phyloP scores from a whole-genome alignment of 495 filamentous ascomycete species.

The Aspergillus leporis region DNA sequence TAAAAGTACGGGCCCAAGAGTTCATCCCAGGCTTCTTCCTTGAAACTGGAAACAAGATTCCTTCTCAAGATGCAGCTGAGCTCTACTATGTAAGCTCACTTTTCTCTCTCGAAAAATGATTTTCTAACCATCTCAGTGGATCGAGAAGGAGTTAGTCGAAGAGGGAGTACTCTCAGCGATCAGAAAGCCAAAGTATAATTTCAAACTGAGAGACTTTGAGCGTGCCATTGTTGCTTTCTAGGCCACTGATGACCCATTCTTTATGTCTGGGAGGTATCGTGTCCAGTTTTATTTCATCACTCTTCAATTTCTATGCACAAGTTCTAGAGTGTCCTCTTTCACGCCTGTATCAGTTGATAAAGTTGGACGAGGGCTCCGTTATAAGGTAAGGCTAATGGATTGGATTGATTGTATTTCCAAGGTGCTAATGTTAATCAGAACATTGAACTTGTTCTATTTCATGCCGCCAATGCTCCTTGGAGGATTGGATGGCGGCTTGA shows the following conservation, averaged over 20 bases:
- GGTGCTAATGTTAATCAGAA: constrained; percentile 2
- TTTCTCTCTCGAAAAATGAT: constrained; percentile 1
- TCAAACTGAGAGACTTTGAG: constrained; percentile 8
- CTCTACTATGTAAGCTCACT: constrained; percentile 10
- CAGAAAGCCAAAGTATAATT: constrained; percentile 10
- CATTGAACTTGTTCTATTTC: constrained; percentile 13
- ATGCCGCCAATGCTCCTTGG: constrained; percentile 5
- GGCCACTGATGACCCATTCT: constrained; percentile 3
- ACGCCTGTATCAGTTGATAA: constrained; percentile 3
- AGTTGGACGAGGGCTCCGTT: constrained; percentile 3
- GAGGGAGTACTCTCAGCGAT: constrained; percentile 1
- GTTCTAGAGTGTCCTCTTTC: constrained; percentile 4
- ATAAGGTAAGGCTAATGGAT: not conserved
- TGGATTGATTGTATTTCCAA: not conserved
- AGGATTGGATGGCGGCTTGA: constrained; percentile 9
- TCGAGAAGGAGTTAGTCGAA: constrained; percentile 9
- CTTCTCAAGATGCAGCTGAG: not conserved
- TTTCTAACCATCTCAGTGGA: constrained; percentile 7
- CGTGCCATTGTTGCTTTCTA: constrained; percentile 7
- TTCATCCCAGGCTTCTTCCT: constrained; percentile 12
- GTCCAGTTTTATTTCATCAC: constrained; percentile 8
- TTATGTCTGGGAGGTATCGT: constrained; percentile 3
- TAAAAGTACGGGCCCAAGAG: constrained; percentile 1
- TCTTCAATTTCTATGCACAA: constrained; percentile 7
- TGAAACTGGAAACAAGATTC: constrained; percentile 4